Evolutionary conservation across 1,284 basidiomycete species (phyloP).

Genomic region (Moesziomyces aphidis): DNA sequence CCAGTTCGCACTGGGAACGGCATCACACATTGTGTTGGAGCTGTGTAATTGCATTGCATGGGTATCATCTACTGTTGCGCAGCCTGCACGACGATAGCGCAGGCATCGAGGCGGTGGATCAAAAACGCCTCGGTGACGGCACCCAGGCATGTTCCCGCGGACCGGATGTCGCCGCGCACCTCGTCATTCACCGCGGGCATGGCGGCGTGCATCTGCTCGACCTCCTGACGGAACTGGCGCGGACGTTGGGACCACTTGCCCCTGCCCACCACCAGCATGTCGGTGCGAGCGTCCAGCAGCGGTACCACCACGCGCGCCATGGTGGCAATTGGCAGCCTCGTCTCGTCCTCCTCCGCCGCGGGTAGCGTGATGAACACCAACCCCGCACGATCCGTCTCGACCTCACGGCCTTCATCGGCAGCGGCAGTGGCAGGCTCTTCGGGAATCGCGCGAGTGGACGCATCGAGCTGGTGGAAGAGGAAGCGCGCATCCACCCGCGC

Average conservation of each 20-base stretch:
- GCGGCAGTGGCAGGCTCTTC: slow-evolving; percentile 10
- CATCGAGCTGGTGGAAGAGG: slow-evolving; percentile 41
- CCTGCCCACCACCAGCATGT: slow-evolving; percentile 47
- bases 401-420: neutral
- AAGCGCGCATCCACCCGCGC: slow-evolving; percentile 37
- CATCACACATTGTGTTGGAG: too few species aligned
- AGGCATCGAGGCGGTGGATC: slow-evolving; percentile 7
- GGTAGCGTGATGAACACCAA: slow-evolving; percentile 29
- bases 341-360: slow-evolving; percentile 1
- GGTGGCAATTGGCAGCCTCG: slow-evolving; percentile 13
- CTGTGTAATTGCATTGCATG: too few species aligned
- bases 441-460: slow-evolving; percentile 6
- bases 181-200: slow-evolving; percentile 13
- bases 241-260: slow-evolving; percentile 48
- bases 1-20: too few species aligned
- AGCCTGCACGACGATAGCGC: slow-evolving; percentile 26
- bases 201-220: slow-evolving; percentile 28
- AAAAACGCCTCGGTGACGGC: slow-evolving; percentile 38
- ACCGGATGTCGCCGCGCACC: slow-evolving; percentile 16
- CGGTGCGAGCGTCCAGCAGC: slow-evolving; percentile 23
- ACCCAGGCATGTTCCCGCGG: slow-evolving; percentile 37
- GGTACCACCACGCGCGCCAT: slow-evolving; percentile 20
- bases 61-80: slow-evolving; percentile 4
- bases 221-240: slow-evolving; percentile 32
- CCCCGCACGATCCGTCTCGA: slow-evolving; percentile 12